Evolutionary conservation across 345 rosid species (phyloP), one percentile per base, ranked within the genome.

Genomic region (Firmiana major): DNA sequence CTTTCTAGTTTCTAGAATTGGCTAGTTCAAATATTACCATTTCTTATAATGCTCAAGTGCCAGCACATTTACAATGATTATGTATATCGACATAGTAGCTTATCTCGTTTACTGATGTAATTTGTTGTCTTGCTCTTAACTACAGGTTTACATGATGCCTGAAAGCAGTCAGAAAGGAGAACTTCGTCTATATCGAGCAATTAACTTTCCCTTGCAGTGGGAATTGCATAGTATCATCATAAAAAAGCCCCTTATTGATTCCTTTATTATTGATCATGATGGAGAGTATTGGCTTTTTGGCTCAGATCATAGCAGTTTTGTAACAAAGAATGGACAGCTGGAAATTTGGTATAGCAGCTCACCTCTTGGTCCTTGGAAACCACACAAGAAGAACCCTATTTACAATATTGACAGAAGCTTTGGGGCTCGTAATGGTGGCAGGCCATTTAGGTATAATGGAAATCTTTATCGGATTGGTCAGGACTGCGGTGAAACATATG

Each of bases 381-480:
- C 93, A 49, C 97, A 96, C 89, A 92, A 87, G 87, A 89, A 86
- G 84, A 92, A 94, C 76, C 99, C 99, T 36, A 77, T 96, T 63
- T 87, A 96, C 71, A 94, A 92, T 59, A 82, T 83, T 12, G 75
- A 86, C 74, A 86, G 66, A 71, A 87, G 86, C 46, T 60, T 80
- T 58, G 99, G 98, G 42, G 97, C 99, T 12, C 90, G 99, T 70
- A 96, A 96, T 75, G 99, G 95, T 40, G 99, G 99, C 79, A 87
- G 98, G 73, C 91, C 94, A 10, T 92, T 96, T 83, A 31, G 79
- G 34, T 85, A 90, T 16, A 67, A 88, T 51, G 98, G 97, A 16
- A 83, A 83, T 63, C 90, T 96, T 43, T 92, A 92, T 81, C 99
- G 99, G n/a, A 75, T 88, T 71, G 99, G 99, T 85, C 99, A 96